Conservation (phyloP, 2,329 filamentous ascomycete species). For the Fusarium sp. region DNA sequence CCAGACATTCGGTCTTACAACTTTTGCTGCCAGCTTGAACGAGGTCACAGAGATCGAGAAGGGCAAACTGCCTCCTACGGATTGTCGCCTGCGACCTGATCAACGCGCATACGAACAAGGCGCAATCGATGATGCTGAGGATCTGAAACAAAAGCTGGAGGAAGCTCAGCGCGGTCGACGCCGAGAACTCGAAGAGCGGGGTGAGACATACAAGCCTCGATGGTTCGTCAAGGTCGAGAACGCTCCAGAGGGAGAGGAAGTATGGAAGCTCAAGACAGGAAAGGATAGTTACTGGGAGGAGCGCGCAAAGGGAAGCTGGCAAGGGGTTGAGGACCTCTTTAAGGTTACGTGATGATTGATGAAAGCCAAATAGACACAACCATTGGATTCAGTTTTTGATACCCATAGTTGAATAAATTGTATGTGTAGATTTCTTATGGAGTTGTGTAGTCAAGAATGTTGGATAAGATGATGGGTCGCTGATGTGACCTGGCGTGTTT, state of each 20-base stretch:
- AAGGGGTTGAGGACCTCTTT: constrained; percentile 63
- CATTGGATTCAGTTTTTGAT: constrained; percentile 22
- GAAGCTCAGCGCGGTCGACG: constrained; percentile 83
- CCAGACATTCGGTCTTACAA: constrained; percentile 87
- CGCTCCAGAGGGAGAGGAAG: constrained; percentile 68
- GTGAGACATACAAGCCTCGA: constrained; percentile 76
- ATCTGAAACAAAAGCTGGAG: constrained; percentile 83
- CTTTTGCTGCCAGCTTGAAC: constrained; percentile 87
- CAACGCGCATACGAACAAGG: constrained; percentile 87
- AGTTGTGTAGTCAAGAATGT: not conserved
- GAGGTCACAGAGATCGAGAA: constrained; percentile 86
- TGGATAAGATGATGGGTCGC: not conserved
- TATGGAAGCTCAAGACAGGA: constrained; percentile 80
- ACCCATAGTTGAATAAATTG: constrained; percentile 10
- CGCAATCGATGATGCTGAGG: constrained; percentile 84
- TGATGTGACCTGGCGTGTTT: not conserved
- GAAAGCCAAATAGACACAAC: constrained; percentile 15
- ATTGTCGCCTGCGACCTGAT: constrained; percentile 85
- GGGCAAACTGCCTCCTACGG: constrained; percentile 79
- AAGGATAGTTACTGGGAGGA: constrained; percentile 96
- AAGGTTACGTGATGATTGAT: constrained; percentile 35
- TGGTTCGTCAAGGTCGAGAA: constrained; percentile 85
- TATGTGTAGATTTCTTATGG: not conserved
- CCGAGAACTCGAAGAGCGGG: constrained; percentile 77
- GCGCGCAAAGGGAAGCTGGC: constrained; percentile 75